Base-by-base conservation (phyloP, 1,284 basidiomycete genomes). In the Singerocomus inundabilis region DNA sequence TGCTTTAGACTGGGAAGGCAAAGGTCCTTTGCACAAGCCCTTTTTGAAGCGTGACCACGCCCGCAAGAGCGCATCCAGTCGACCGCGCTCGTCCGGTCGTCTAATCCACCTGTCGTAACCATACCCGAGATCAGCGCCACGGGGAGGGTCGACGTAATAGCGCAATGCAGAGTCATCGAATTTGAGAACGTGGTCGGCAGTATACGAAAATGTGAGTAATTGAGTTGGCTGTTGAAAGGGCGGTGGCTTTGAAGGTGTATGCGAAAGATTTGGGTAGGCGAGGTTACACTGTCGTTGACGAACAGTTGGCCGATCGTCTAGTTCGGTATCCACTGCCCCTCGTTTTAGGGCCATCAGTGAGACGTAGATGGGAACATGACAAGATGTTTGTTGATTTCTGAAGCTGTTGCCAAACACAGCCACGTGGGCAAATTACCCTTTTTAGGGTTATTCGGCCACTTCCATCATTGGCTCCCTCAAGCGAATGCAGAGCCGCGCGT, bases 71-170 rank as follows among this genome's bases (percentile, higher is more conserved):
- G 78, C 71, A 63, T 88, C 85, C n/a, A 90, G 62, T 40, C 85
- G 71, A 5, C 79, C 79, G 43, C 76, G 72, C 53, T 79, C 78
- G 41, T 91, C 90, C 1, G 82, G 79, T 39, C 82, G 75, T 56
- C 79, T 78, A 11, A 79, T 71, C 82, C 88, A 93, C 8, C 76
- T 71, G 12, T 90, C 79, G 61, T 86, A 88, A 1, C 81, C 84
- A 67, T 85, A 80, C 1, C 70, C 67, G 8, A 91, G 73, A 50
- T 85, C 75, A 2, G 85, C 84, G 9, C 77, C 74, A 6, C 61
- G 60, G 4, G 84, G 84, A 7, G 89, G 88, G 43, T 80, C 73
- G 33, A 80, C 72, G 58, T 81, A 89, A 63, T 86, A 88, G 38
- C 82, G 77, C 67, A 91, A 57, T 0, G 87, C 81, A 12, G 82